Conservation (phyloP, 2,329 filamentous ascomycete species). For the Botrytis fabae region DNA sequence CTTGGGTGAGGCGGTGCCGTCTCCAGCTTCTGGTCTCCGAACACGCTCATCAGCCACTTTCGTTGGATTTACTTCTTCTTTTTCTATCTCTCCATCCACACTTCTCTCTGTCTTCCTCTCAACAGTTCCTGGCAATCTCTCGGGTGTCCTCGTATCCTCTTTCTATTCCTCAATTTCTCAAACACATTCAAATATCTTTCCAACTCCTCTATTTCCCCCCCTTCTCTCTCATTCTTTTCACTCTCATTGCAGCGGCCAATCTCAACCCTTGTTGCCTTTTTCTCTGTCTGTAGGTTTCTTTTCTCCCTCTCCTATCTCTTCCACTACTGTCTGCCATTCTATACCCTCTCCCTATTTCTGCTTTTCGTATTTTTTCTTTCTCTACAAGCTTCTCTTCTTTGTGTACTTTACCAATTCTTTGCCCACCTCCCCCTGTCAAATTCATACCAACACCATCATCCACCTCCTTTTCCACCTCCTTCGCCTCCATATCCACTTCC, state of each 20-base stretch:
- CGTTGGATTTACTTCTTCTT: neutral
- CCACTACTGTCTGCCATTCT: neutral
- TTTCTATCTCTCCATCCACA: neutral
- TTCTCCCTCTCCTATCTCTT: neutral
- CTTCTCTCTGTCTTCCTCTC: neutral
- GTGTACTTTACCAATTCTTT: neutral
- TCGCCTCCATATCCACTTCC: no score
- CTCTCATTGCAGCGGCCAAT: slow-evolving; percentile 3
- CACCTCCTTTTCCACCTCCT: accelerated
- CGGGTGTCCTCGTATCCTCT: neutral
- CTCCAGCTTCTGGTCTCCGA: neutral
- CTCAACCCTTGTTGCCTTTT: neutral
- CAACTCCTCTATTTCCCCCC: no score
- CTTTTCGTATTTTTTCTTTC: neutral
- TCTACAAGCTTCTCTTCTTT: neutral
- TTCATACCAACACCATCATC: neutral
- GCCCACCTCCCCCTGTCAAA: neutral
- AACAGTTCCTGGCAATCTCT: neutral
- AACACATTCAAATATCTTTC: no score
- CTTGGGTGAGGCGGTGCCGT: neutral
- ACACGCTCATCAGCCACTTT: neutral
- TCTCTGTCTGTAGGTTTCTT: neutral
- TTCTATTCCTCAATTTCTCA: neutral
- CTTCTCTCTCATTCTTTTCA: neutral
- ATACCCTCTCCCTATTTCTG: neutral